Percentiles rank a stretch among this genome's conserved stretches.
phyloP scores from a whole-genome alignment of 2,329 filamentous ascomycete genomes.

The Domatiomyces catenatus region DNA sequence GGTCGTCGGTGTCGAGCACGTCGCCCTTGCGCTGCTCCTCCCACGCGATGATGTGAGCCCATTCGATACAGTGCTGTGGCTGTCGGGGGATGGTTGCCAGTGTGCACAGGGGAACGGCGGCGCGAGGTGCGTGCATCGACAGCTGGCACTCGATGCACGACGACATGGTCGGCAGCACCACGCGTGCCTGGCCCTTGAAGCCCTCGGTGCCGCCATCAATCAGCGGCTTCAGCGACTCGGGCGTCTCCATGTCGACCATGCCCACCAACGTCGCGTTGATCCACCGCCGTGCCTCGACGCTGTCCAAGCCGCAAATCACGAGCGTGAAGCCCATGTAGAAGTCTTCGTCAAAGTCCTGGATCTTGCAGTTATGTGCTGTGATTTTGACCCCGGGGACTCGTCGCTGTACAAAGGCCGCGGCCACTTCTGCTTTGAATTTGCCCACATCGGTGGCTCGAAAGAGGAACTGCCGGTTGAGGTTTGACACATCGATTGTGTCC shows the following conservation, averaged over 20 bases:
- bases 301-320: slow-evolving; percentile 86
- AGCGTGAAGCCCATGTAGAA: slow-evolving; percentile 97
- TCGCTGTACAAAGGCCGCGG: slow-evolving; percentile 77
- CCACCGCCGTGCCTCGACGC: slow-evolving; percentile 94
- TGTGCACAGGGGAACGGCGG: slow-evolving; percentile 92
- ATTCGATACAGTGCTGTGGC: slow-evolving; percentile 95
- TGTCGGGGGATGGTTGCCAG: slow-evolving; percentile 92
- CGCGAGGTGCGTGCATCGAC: slow-evolving; percentile 94
- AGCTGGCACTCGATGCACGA: slow-evolving; percentile 97
- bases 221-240: slow-evolving; percentile 77
- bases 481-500: slow-evolving; percentile 98
- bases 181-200: slow-evolving; percentile 91
- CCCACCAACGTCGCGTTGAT: slow-evolving; percentile 88
- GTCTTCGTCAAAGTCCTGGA: slow-evolving; percentile 89
- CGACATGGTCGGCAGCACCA: slow-evolving; percentile 80
- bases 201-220: slow-evolving; percentile 96
- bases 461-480: slow-evolving; percentile 92
- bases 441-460: slow-evolving; percentile 87
- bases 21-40: slow-evolving; percentile 72
- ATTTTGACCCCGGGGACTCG: slow-evolving; percentile 84
- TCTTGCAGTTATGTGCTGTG: slow-evolving; percentile 82
- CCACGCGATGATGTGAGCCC: slow-evolving; percentile 98
- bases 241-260: slow-evolving; percentile 71
- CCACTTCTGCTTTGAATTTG: slow-evolving; percentile 83
- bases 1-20: slow-evolving; percentile 82